phyloP scores from a whole-genome alignment of 352 stramenopile species.

The Globisporangium paddicum region DNA sequence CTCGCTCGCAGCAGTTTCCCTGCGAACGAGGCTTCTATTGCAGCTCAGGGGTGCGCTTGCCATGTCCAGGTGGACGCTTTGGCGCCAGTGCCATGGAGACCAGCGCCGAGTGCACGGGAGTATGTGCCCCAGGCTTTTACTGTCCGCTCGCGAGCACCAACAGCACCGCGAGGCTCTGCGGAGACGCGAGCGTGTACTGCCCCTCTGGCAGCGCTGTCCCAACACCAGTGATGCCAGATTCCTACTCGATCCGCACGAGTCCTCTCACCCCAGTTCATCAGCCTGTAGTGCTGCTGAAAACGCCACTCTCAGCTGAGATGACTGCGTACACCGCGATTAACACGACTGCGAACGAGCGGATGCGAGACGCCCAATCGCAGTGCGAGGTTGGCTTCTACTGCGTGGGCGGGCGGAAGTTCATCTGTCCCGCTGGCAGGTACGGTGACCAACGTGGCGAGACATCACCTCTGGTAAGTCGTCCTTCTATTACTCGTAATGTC shows the following conservation, averaged over 20 bases:
- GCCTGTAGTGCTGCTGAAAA: background rate
- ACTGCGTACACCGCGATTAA: constrained; percentile 9
- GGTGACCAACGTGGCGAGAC: constrained; percentile 41
- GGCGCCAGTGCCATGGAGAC: constrained; percentile 30
- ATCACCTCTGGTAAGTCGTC: constrained; percentile 12
- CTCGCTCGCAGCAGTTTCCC: constrained; percentile 32
- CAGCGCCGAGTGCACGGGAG: constrained; percentile 26
- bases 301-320: background rate
- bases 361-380: constrained; percentile 40
- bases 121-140: constrained; percentile 49
- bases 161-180: constrained; percentile 29
- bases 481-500: no score
- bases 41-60: constrained; percentile 31
- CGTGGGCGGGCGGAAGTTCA: constrained; percentile 31
- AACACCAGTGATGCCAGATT: constrained; percentile 43
- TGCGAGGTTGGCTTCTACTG: constrained; percentile 77
- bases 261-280: background rate
- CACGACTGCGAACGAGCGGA: constrained; percentile 20
- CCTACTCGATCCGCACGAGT: constrained; percentile 43
- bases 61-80: constrained; percentile 52
- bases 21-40: constrained; percentile 74
- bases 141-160: constrained; percentile 57
- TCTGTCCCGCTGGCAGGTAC: constrained; percentile 63
- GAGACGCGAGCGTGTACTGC: constrained; percentile 46
- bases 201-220: constrained; percentile 53